phyloP scores from a whole-genome alignment of 1,139 yeast genomes.

The Yamadazyma sp. region DNA sequence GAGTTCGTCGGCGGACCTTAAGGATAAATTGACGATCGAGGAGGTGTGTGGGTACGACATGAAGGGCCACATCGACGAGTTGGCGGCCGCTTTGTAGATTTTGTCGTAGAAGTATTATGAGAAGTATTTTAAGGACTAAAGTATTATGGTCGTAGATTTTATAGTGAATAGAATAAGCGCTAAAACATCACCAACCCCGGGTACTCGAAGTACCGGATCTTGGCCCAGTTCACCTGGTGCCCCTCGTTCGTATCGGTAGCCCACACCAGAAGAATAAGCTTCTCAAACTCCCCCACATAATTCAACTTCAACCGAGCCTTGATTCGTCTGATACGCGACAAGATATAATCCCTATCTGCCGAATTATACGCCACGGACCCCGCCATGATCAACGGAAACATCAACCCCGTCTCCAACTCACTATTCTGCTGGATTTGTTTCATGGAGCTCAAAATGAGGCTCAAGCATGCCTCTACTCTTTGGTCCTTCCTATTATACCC shows the following conservation, averaged over 20 bases:
- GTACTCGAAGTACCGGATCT: slow-evolving; percentile 18
- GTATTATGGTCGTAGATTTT: too few species aligned
- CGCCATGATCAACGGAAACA: slow-evolving; percentile 25
- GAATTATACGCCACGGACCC: slow-evolving; percentile 20
- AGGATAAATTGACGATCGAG: slow-evolving; percentile 25
- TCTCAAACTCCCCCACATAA: slow-evolving; percentile 20
- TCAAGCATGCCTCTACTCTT: slow-evolving; percentile 18
- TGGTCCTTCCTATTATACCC: slow-evolving; percentile 20
- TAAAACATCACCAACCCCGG: slow-evolving; percentile 25
- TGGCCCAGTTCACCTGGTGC: slow-evolving; percentile 22
- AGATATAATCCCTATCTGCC: slow-evolving; percentile 17
- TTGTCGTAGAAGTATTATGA: too few species aligned
- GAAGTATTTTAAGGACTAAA: too few species aligned
- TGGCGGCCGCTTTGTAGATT: slow-evolving; percentile 6
- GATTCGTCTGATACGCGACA: slow-evolving; percentile 15
- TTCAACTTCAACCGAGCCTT: slow-evolving; percentile 18
- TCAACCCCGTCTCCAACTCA: slow-evolving; percentile 20
- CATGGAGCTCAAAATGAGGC: slow-evolving; percentile 17
- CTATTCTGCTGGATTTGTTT: slow-evolving; percentile 15
- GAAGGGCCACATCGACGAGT: slow-evolving; percentile 19
- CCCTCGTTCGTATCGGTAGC: slow-evolving; percentile 16
- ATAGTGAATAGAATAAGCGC: too few species aligned
- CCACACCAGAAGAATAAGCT: slow-evolving; percentile 18
- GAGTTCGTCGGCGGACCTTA: slow-evolving; percentile 21
- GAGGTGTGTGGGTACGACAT: slow-evolving; percentile 31